Conservation (phyloP, 2,329 filamentous ascomycete genomes). For the Hymenoscyphus scutula region DNA sequence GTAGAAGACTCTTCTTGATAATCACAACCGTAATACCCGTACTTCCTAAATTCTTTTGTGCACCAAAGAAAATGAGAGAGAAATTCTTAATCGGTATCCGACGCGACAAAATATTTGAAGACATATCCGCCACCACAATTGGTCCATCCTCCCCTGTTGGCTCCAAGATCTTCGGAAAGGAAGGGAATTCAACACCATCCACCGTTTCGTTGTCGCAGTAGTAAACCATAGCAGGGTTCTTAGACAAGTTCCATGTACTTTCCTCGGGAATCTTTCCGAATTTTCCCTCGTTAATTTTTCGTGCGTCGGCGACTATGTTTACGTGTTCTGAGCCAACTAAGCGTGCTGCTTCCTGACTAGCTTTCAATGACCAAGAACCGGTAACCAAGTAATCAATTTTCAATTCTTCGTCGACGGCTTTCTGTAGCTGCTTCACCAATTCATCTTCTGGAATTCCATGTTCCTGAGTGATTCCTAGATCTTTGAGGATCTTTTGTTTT, state of each 20-base stretch:
- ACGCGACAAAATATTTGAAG: slow-evolving; percentile 85
- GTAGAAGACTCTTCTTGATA: slow-evolving; percentile 76
- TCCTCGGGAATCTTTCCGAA: slow-evolving; percentile 82
- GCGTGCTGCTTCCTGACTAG: slow-evolving; percentile 75
- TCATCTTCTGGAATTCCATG: slow-evolving; percentile 52
- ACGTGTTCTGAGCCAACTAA: slow-evolving; percentile 76
- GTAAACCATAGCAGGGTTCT: slow-evolving; percentile 73
- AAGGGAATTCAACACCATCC: slow-evolving; percentile 86
- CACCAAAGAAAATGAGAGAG: slow-evolving; percentile 84
- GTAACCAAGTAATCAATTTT: slow-evolving; percentile 87
- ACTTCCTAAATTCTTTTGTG: slow-evolving; percentile 89
- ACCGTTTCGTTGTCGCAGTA: slow-evolving; percentile 91
- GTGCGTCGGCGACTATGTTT: slow-evolving; percentile 72
- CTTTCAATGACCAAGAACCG: slow-evolving; percentile 88
- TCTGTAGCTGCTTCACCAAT: slow-evolving; percentile 56
- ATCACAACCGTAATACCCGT: slow-evolving; percentile 86
- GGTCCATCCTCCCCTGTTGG: slow-evolving; percentile 58
- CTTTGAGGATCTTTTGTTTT: slow-evolving; percentile 55
- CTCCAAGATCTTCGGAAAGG: slow-evolving; percentile 64
- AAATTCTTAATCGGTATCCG: slow-evolving; percentile 76
- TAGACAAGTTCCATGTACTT: slow-evolving; percentile 71
- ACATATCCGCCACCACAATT: slow-evolving; percentile 89
- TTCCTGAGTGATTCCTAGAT: slow-evolving; percentile 46
- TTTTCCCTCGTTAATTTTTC: slow-evolving; percentile 69
- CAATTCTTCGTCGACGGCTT: slow-evolving; percentile 66